phyloP scores from a whole-genome alignment of 23 red algal genomes.

The Chondrus crispus region DNA sequence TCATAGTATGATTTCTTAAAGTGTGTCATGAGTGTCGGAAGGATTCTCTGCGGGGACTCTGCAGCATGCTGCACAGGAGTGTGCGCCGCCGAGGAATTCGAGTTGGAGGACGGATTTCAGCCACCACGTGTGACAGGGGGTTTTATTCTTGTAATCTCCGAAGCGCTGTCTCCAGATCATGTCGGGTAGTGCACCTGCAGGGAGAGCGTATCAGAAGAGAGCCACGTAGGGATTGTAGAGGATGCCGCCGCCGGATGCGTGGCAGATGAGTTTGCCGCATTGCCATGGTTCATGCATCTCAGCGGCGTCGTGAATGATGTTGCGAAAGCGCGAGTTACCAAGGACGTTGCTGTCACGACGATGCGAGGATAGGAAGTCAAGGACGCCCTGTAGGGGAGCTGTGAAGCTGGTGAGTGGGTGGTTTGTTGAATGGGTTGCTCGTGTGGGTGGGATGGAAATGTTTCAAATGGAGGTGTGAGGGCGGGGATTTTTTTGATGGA shows the following conservation, averaged over 20 bases:
- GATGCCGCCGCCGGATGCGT: slow-evolving; percentile 25
- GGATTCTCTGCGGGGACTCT: slow-evolving; percentile 5
- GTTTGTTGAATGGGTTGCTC: too few species aligned
- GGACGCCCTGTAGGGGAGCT: slow-evolving; percentile 11
- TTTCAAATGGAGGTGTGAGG: too few species aligned
- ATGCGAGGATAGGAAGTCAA: not conserved
- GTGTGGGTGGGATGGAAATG: too few species aligned
- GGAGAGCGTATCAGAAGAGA: slow-evolving; percentile 31
- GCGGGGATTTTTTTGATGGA: too few species aligned
- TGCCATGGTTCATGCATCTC: slow-evolving; percentile 53
- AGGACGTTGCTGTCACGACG: slow-evolving; percentile 25
- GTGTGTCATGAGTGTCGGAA: not conserved
- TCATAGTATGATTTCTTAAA: not conserved
- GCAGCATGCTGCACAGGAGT: too few species aligned
- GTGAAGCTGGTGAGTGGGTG: slow-evolving; percentile 21
- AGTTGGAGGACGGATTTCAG: slow-evolving; percentile 4
- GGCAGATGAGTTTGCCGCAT: slow-evolving; percentile 31
- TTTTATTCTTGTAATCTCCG: slow-evolving; percentile 42
- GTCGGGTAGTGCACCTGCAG: not conserved
- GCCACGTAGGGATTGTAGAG: slow-evolving; percentile 8
- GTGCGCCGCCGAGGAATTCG: slow-evolving; percentile 27
- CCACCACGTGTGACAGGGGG: slow-evolving; percentile 21
- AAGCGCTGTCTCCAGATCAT: slow-evolving; percentile 33
- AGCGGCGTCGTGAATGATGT: slow-evolving; percentile 40
- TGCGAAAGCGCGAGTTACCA: slow-evolving; percentile 5